Evolutionary conservation across 306 rosid genomes (phyloP).

Genomic region (Sicyos baderoa): DNA sequence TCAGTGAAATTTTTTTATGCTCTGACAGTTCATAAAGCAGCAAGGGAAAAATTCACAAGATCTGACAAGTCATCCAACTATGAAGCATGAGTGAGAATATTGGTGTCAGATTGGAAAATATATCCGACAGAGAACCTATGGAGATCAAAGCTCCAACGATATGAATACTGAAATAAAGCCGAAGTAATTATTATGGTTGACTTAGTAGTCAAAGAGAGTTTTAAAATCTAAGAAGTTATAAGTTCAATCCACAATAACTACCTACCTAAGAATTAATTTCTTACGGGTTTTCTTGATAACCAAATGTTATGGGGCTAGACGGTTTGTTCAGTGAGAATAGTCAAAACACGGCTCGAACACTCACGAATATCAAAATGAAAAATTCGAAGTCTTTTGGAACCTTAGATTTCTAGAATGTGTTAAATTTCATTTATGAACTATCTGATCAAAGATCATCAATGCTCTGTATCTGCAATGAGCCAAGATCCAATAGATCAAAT

Average conservation of each 20-base stretch:
- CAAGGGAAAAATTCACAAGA: not conserved
- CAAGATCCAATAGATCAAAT: too few species aligned
- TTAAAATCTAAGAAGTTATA: too few species aligned
- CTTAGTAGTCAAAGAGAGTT: too few species aligned
- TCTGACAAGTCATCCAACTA: not conserved
- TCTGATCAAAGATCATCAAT: not conserved
- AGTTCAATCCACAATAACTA: too few species aligned
- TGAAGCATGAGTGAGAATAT: not conserved
- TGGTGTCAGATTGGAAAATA: not conserved
- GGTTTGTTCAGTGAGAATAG: too few species aligned
- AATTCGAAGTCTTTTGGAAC: too few species aligned
- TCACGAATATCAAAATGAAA: too few species aligned
- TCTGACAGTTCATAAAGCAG: not conserved
- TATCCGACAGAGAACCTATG: slow-evolving; percentile 2
- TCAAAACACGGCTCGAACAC: too few species aligned
- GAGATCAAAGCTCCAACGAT: not conserved
- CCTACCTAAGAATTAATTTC: too few species aligned
- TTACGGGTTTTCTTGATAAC: too few species aligned
- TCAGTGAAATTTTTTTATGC: not conserved
- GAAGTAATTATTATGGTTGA: too few species aligned
- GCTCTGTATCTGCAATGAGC: not conserved
- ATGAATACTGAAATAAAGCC: not conserved
- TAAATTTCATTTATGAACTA: slow-evolving; percentile 1
- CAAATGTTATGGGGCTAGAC: too few species aligned
- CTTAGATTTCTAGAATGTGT: not conserved